Evolutionary conservation across 2,329 filamentous ascomycete genomes (phyloP).

Genomic region (Penicillium palitans): DNA sequence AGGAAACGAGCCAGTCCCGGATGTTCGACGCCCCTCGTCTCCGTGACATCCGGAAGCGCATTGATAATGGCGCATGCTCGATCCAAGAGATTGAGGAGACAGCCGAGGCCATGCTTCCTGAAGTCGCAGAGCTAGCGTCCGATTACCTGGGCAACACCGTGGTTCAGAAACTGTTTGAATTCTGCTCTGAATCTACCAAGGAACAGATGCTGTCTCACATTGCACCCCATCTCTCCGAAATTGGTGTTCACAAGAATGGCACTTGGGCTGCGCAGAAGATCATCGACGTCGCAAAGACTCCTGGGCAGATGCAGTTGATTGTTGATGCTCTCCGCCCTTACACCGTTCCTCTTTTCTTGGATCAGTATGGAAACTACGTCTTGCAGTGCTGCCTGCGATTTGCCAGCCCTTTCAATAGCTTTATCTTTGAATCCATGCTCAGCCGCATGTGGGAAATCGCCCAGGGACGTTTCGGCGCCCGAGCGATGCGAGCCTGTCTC

Average conservation of each 20-base stretch:
- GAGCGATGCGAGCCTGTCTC: constrained; percentile 93
- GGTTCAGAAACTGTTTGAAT: constrained; percentile 98
- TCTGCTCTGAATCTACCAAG: constrained; percentile 85
- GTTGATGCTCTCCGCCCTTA: constrained; percentile 82
- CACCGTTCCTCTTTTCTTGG: constrained; percentile 86
- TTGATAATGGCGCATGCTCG: constrained; percentile 89
- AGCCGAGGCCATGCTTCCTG: constrained; percentile 89
- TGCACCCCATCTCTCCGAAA: constrained; percentile 88
- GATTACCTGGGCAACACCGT: constrained; percentile 98
- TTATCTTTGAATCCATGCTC: constrained; percentile 97
- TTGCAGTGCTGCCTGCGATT: constrained; percentile 95
- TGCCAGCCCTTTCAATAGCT: constrained; percentile 83
- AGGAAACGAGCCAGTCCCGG: constrained; percentile 83
- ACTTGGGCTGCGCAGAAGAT: constrained; percentile 99
- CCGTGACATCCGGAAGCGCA: constrained; percentile 93
- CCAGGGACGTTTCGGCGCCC: constrained; percentile 89
- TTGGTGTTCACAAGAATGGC: constrained; percentile 98
- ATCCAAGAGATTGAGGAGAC: constrained; percentile 88
- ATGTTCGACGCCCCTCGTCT: constrained; percentile 93
- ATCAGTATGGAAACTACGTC: constrained; percentile 98
- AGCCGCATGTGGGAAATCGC: constrained; percentile 89
- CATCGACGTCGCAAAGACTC: constrained; percentile 89
- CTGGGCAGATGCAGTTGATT: constrained; percentile 78
- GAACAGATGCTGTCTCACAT: constrained; percentile 90
- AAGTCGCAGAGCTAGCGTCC: constrained; percentile 90